These are phyloP conservation scores for Agrocybe chaxingu DNA, from an alignment of 768 basidiomycete species.

Conservation along the genomic window DNA sequence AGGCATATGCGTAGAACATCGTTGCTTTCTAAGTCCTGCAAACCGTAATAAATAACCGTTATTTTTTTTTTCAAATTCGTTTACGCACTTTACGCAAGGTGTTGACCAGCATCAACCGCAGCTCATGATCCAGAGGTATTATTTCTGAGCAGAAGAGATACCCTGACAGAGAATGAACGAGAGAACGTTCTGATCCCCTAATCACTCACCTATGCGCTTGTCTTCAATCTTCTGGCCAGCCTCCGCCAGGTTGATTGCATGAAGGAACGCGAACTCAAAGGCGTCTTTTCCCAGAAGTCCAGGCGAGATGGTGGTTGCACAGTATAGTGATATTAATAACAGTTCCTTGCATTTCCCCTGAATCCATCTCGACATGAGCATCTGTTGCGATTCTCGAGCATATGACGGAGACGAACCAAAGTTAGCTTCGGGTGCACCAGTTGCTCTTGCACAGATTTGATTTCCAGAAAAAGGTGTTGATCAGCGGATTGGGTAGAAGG, in stretches of 20 bases:
- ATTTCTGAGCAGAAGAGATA: slow-evolving; percentile 76
- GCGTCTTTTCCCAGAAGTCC: slow-evolving; percentile 38
- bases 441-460: slow-evolving; percentile 51
- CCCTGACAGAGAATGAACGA: slow-evolving; percentile 38
- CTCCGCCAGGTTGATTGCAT: slow-evolving; percentile 77
- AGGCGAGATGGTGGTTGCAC: slow-evolving; percentile 47
- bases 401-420: slow-evolving; percentile 41
- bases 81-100: slow-evolving; percentile 70
- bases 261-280: slow-evolving; percentile 69
- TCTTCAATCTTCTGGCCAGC: slow-evolving; percentile 56
- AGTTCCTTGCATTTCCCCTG: slow-evolving; percentile 67
- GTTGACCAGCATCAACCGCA: slow-evolving; percentile 82
- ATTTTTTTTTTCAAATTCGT: not conserved
- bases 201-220: slow-evolving; percentile 59
- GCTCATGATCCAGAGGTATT: slow-evolving; percentile 66
- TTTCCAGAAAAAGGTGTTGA: slow-evolving; percentile 55
- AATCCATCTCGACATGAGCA: not conserved
- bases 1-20: slow-evolving; percentile 58
- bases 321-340: slow-evolving; percentile 70
- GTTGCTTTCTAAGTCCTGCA: slow-evolving; percentile 69
- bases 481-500: slow-evolving; percentile 56
- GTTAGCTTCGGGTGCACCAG: slow-evolving; percentile 49
- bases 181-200: not conserved
- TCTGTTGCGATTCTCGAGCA: too few relatives aligned
- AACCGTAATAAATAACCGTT: not conserved